Conservation (phyloP, 1,284 basidiomycete genomes). For the Prillingera fragicola region DNA sequence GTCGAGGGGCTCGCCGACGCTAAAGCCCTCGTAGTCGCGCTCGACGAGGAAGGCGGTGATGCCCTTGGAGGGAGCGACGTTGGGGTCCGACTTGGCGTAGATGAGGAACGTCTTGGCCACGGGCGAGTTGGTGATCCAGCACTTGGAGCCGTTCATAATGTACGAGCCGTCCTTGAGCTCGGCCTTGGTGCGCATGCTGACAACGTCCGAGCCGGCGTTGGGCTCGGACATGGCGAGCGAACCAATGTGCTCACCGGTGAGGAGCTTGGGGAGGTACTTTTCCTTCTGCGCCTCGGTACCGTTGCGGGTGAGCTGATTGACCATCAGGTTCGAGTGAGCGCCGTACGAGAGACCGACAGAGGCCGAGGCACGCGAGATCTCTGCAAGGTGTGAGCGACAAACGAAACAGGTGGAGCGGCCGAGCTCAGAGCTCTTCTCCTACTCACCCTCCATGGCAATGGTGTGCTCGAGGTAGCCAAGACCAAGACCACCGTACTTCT, state of each 20-base stretch:
- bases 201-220: conserved; percentile 84
- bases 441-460: conserved; percentile 72
- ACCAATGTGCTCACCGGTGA: conserved; percentile 77
- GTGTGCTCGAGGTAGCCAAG: conserved; percentile 83
- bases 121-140: conserved; percentile 96
- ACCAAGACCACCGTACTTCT: conserved; percentile 70
- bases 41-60: conserved; percentile 92
- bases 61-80: conserved; percentile 64
- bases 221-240: conserved; percentile 92
- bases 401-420: no score
- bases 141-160: conserved; percentile 81
- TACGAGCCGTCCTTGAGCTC: conserved; percentile 69
- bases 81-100: conserved; percentile 82
- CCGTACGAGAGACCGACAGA: conserved; percentile 89
- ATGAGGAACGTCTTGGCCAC: conserved; percentile 83
- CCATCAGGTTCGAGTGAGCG: conserved; percentile 84
- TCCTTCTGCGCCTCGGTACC: conserved; percentile 74
- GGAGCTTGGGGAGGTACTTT: conserved; percentile 79
- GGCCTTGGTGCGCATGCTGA: conserved; percentile 80
- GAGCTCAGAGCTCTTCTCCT: neutral
- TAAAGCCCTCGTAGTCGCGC: conserved; percentile 73
- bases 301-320: conserved; percentile 64
- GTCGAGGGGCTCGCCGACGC: conserved; percentile 82
- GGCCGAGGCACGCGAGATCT: conserved; percentile 79
- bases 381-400: conserved; percentile 36